Evolutionary conservation across 495 filamentous ascomycete species (phyloP).

Genomic region (Annulohypoxylon nitens): DNA sequence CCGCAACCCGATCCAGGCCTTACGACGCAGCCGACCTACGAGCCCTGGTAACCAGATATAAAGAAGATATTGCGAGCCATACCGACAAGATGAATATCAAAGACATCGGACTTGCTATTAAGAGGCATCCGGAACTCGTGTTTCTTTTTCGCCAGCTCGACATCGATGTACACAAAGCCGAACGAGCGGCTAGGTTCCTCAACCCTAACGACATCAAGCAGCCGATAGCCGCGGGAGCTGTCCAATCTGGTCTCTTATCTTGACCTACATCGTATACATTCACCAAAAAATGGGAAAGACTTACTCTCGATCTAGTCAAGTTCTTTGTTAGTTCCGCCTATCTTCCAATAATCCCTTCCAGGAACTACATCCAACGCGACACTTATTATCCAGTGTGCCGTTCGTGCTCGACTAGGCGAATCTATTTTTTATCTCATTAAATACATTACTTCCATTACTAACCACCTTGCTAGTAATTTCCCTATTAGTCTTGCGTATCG

Average conservation of each 20-base stretch:
- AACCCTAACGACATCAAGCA: not conserved
- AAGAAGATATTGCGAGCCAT: not conserved
- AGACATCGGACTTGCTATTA: constrained; percentile 3
- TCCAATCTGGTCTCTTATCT: not conserved
- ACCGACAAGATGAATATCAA: not conserved
- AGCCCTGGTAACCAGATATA: constrained; percentile 29
- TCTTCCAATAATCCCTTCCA: not conserved
- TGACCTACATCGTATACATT: not conserved
- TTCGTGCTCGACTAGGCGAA: no score
- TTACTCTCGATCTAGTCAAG: not conserved
- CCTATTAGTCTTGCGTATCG: not conserved
- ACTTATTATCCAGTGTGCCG: no score
- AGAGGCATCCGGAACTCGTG: constrained; percentile 7
- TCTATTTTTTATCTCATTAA: not conserved
- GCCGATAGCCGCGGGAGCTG: not conserved
- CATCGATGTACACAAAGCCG: not conserved
- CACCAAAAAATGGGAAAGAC: not conserved
- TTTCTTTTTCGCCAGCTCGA: not conserved
- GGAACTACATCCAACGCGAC: not conserved
- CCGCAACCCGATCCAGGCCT: constrained; percentile 43
- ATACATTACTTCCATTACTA: not conserved
- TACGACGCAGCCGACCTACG: constrained; percentile 47
- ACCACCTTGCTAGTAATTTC: not conserved
- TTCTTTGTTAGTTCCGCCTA: no score
- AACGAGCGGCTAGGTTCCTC: not conserved